These are phyloP conservation scores for Penicillium maclennaniae DNA, from an alignment of 495 filamentous ascomycete genomes.

Conservation along the genomic window DNA sequence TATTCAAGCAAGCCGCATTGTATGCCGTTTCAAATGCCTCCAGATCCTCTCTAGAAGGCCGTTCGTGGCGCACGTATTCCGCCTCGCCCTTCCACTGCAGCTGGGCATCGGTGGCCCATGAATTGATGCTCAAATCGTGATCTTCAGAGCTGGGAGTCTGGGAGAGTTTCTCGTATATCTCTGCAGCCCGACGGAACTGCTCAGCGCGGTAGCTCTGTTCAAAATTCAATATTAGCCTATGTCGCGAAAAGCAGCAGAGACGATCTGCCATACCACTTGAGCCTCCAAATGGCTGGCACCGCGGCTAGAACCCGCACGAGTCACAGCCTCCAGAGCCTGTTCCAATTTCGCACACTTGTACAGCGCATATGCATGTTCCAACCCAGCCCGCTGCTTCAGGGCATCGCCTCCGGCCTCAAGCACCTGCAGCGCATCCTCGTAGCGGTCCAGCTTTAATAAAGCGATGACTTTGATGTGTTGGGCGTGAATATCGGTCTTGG, in stretches of 20 bases:
- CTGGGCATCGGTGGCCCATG: conserved; percentile 75
- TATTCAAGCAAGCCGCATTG: conserved; percentile 83
- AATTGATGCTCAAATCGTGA: conserved; percentile 84
- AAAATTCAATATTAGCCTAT: conserved; percentile 5
- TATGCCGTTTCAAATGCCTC: conserved; percentile 92
- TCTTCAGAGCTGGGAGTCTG: conserved; percentile 60
- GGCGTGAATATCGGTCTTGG: conserved; percentile 59
- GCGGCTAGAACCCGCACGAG: conserved; percentile 47
- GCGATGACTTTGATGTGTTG: conserved; percentile 80
- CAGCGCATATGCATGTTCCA: conserved; percentile 87
- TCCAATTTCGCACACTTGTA: conserved; percentile 80
- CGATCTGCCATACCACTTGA: conserved; percentile 67
- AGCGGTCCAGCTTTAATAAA: conserved; percentile 89
- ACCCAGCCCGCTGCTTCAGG: conserved; percentile 59
- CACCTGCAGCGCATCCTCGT: conserved; percentile 77
- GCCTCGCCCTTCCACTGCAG: conserved; percentile 73
- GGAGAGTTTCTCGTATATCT: conserved; percentile 63
- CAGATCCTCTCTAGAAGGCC: conserved; percentile 68
- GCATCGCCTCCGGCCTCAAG: conserved; percentile 67
- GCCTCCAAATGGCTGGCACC: conserved; percentile 80
- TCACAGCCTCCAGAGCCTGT: conserved; percentile 61
- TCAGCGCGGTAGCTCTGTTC: conserved; percentile 74
- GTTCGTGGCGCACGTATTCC: conserved; percentile 48
- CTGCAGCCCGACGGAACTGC: conserved; percentile 67
- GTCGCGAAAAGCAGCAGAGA: conserved; percentile 4